Evolutionary conservation across 306 rosid species (phyloP).

Genomic region (Trifolium dubium): DNA sequence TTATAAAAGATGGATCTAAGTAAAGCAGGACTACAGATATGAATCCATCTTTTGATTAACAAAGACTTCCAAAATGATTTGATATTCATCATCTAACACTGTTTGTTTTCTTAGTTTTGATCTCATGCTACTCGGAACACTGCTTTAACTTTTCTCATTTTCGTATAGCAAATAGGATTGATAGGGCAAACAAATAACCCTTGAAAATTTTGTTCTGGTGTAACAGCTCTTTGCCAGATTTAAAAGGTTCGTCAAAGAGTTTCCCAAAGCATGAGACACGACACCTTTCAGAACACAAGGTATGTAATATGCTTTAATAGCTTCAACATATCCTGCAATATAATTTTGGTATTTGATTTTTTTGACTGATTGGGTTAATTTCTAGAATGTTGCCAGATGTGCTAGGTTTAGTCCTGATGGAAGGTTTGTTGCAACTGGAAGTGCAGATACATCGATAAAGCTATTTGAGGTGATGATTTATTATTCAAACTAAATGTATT

Average conservation of each 20-base stretch:
- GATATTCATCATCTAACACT: background rate
- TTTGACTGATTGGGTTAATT: conserved; percentile 58
- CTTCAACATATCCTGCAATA: conserved; percentile 13
- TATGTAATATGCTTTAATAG: conserved; percentile 35
- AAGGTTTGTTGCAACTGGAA: conserved; percentile 87
- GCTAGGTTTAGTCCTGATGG: conserved; percentile 93
- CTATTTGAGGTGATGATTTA: conserved; percentile 75
- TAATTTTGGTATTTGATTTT: conserved; percentile 31
- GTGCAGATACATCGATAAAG: conserved; percentile 92
- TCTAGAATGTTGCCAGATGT: conserved; percentile 96
- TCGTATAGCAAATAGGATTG: background rate
- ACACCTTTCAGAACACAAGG: conserved; percentile 98
- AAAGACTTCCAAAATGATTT: background rate
- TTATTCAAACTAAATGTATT: background rate
- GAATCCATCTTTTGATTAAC: background rate
- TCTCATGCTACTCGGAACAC: background rate
- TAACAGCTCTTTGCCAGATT: conserved; percentile 64
- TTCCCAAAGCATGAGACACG: conserved; percentile 88
- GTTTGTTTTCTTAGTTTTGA: conserved; percentile 15
- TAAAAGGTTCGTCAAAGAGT: conserved; percentile 72
- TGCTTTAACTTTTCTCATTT: conserved; percentile 33
- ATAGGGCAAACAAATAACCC: background rate
- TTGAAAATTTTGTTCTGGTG: conserved; percentile 37
- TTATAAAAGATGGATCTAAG: background rate
- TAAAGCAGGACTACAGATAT: conserved; percentile 1